Evolutionary conservation across 31 red algal species (phyloP), one percentile per base, ranked within the genome.

Genomic region (Porphyra umbilicalis): DNA sequence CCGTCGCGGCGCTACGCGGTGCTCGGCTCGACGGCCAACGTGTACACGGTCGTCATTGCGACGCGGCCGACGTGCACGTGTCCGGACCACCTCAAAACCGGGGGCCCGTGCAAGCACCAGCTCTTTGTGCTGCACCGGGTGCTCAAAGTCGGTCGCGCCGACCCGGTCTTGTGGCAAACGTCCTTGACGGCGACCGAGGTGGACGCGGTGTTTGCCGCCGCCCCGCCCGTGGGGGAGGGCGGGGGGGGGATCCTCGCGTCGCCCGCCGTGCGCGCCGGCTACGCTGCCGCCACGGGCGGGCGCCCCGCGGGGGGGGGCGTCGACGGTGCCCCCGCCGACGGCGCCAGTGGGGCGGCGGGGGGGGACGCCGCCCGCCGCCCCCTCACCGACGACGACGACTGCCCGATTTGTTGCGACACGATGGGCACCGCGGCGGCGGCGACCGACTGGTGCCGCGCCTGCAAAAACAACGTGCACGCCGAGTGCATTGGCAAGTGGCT

Each of bases 71-170:
- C 75, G 44, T 91, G 89, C 80, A 75, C 85, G 30, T 91, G 89
- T 75, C 89, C 89, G 16, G 89, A 91, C 38, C 86, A 86, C 37
- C 76, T 35, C 46, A 91, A 91, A 39, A 79, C 84, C 15, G 75
- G 31, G 10, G 84, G 79, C 4, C 89, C 89, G 8, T 91, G 89
- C 80, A 91, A 91, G 84, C 89, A 91, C 78, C 57, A 86, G 6
- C 80, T 91, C 18, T 91, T 86, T 67, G 80, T 91, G 15, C 82
- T 91, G 37, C 42, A 74, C 33, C 84, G 84, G 9, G 89, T 91
- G 15, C 79, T 86, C 30, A 87, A 83, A 32, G 38, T 91, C n/a
- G 75, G 37, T 4, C 30, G 36, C 15, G 18, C 68, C 32, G 89
- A 91, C 39, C 68, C 80, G 32, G 11, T 35, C 25, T 83, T 84